Evolutionary conservation across 2,329 filamentous ascomycete species (phyloP), one percentile per base, ranked within the genome.

Genomic region (Elsinoe batatas): DNA sequence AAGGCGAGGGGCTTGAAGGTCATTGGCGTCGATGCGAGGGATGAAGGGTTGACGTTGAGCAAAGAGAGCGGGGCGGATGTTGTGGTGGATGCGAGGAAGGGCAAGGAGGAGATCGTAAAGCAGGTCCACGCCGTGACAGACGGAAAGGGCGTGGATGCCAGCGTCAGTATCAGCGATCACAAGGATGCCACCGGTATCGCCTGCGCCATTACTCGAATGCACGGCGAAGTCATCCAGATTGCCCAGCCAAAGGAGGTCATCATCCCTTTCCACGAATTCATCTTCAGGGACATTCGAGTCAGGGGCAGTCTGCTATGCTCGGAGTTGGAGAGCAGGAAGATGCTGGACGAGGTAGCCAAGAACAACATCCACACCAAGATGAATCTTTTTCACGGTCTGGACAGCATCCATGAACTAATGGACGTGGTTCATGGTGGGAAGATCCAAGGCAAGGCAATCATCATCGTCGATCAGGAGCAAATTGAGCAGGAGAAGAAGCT

Each of bases 181-280:
- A 64, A 69, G 1, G 67, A 66, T 0, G 75, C 80, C 2, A 74
- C 78, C 38, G 78, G 72, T 4, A 65, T 75, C 18, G 75, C 72
- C 0, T 79, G 76, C 53, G 79, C 79, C 0, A 68, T 81, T 0
- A 84, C 81, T 0, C 76, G 72, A 62, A 81, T 78, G 73, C 81
- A 84, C 62, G 80, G 79, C 2, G 74, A 69, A 0, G 70, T 82
- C 62, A 70, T 83, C 1, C 79, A 83, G 64, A 75, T 83, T 47
- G 79, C 79, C n/a, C 79, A 82, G 59, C 71, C 70, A 7, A 64
- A 69, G 33, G 62, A 66, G 10, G 63, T 74, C 12, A 57, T 56
- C 20, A 68, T 74, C 12, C 72, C 73, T 0, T 74, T 74, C 57
- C 63, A 62, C 1, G 76, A 81, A 61, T 61, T 81, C 5, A 69